Base-by-base conservation (phyloP, 371 early-diverging fungal genomes). In the Basidiobolus meristosporus region DNA sequence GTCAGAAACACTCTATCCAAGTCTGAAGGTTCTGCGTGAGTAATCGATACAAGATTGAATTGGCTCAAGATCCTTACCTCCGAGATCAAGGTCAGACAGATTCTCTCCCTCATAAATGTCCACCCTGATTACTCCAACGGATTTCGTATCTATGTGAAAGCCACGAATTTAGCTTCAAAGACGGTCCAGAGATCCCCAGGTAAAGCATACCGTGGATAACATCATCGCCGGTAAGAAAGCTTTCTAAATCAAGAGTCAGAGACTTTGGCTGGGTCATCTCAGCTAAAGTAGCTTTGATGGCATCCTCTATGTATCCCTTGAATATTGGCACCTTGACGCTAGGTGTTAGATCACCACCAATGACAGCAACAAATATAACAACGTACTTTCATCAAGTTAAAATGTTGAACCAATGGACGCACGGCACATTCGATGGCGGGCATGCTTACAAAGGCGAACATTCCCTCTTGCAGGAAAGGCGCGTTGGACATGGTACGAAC, bases 381-480 rank as follows among this genome's bases (percentile, higher is more conserved):
- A 44, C 20, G 30, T 38, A 44, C 44, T 23, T 44, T 38, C 17
- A 39, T 30, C 14, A 44, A 16, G 19, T 44, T 44, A 22, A 44
- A 32, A 9, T 38, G 39, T 12, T 26, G 26, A 9, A 44, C 14
- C 26, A 44, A 34, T 4, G 38, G 28, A 26, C 32, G 29, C 20
- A 44, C 34, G 3, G 39, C 34, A 7, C 26, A 33, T 32, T 39
- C 39, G 18, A n/a, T 39, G 9, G 11, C 6, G 6, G 45, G 45
- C 15, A 23, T 7, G 9, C 18, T 39, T 7, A 44, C 17, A 16
- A 44, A 39, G 33, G 39, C 39, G 22, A 44, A 39, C 26, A 11
- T 44, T 28, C 39, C 45, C 7, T 21, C 16, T 11, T 33, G 29
- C 19, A 44, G 26, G 20, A 44, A 44, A 15, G 45, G 45, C 10